A percentile compares a stretch with the other conserved stretches of the same genome.
These are phyloP conservation scores for Aurantiochytrium sp. DNA, from an alignment of 108 stramenopile species.

Conservation along the genomic window DNA sequence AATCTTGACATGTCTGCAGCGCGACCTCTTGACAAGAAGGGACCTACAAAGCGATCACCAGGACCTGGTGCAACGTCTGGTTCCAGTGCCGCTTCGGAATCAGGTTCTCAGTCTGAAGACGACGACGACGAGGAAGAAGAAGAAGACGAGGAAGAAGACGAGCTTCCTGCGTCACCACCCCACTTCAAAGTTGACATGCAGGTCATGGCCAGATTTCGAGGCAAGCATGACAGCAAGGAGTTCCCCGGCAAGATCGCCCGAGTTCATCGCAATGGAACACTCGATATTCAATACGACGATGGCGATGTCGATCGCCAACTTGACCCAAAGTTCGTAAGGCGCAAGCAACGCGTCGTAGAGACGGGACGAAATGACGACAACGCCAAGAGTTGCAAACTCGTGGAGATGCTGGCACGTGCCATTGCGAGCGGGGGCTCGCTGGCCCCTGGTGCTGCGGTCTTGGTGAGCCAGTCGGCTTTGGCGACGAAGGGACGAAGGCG, in stretches of 20 bases:
- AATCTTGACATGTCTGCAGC: background rate
- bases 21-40: background rate
- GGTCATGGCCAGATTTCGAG: conserved; percentile 19
- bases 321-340: background rate
- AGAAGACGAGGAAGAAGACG: background rate
- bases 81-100: background rate
- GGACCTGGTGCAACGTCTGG: background rate
- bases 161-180: background rate
- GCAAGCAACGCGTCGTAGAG: too few relatives aligned
- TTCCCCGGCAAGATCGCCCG: conserved; percentile 15
- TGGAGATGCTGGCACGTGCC: background rate
- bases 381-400: background rate
- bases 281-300: conserved; percentile 25
- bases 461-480: background rate
- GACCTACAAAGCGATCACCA: background rate
- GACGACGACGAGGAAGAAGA: background rate
- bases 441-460: background rate
- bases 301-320: conserved; percentile 19
- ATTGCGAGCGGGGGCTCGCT: background rate
- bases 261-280: conserved; percentile 9
- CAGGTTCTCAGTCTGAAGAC: background rate
- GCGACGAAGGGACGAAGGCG: background rate
- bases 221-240: conserved; percentile 12
- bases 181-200: background rate
- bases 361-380: background rate